Base-by-base conservation (phyloP, 495 filamentous ascomycete species). In the Elasticomyces elasticus region DNA sequence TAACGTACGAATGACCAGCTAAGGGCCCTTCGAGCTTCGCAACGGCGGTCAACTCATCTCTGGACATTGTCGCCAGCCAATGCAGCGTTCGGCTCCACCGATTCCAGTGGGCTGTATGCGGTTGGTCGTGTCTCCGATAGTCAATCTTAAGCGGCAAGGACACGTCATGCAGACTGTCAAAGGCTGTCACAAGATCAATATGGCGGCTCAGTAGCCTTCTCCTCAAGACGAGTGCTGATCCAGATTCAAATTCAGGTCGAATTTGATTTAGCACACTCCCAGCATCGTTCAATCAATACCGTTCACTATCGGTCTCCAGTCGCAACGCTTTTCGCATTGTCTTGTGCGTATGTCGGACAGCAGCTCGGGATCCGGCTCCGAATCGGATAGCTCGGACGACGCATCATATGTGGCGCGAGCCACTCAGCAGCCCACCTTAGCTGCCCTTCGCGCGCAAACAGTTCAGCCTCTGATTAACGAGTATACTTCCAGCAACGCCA, bases 401-500 rank as follows among this genome's bases (percentile, higher is more conserved):
- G 42, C 20, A 45, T 45, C 42, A 23, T 45, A 45, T 23, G 42
- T 45, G 42, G 42, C 42, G 42, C 42, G 11, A 23, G 42, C 42
- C 24, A 23, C 42, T 4, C 35, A 15, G 35, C 35, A 40, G 3
- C 19, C 35, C 35, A 40, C 35, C 35, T 45, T 26, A 45, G 27
- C 45, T 28, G 45, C 45, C 2, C 23, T 49, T 12, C 45, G 27
- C 2, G 45, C 45, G 24, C 45, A 49, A 15, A 49, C 24, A 9
- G 24, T 25, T 13, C 45, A 49, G 24, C 45, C 45, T 28, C 23
- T 33, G n/a, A 28, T 49, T 25, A 2, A 30, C 23, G 45, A 19
- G 45, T 33, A 49, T 13, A 20, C 24, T 10, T 9, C n/a, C n/a
- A n/a, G n/a, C n/a, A n/a, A n/a, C n/a, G n/a, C n/a, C n/a, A n/a